A percentile compares a stretch with the other conserved stretches of the same genome.
Conservation (phyloP, 2,329 filamentous ascomycete genomes). For the Coniochaeta hoffmannii region DNA sequence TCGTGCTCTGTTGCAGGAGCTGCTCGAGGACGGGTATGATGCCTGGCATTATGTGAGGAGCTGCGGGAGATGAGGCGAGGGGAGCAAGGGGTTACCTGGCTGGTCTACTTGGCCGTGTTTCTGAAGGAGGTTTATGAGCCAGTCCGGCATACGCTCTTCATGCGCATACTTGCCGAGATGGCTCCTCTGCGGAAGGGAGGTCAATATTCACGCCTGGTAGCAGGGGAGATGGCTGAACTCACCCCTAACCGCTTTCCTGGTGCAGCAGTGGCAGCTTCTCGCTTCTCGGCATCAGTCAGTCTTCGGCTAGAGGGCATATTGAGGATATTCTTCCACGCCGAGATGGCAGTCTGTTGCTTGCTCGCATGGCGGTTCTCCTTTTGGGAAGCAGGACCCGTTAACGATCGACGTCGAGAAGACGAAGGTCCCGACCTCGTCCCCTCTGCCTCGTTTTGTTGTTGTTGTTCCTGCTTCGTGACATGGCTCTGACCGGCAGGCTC, state of each 20-base stretch:
- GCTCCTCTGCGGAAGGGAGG: constrained; percentile 3
- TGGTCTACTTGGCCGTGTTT: constrained; percentile 42
- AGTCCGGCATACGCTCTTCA: constrained; percentile 67
- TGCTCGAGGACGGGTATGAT: constrained; percentile 56
- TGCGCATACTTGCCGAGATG: constrained; percentile 67
- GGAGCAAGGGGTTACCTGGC: constrained; percentile 3
- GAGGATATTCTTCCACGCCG: constrained; percentile 22
- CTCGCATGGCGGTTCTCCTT: not conserved
- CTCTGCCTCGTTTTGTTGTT: not conserved
- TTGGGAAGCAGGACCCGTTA: not conserved
- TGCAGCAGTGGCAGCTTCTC: not conserved
- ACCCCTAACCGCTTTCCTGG: constrained; percentile 15
- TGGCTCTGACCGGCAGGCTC: not conserved
- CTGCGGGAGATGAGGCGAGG: not conserved
- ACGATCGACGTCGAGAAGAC: not conserved
- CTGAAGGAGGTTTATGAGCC: constrained; percentile 56
- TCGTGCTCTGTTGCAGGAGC: constrained; percentile 56
- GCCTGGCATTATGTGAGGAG: constrained; percentile 38
- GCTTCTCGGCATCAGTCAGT: constrained; percentile 2
- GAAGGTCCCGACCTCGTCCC: not conserved
- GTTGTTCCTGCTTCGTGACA: not conserved
- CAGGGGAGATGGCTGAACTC: not conserved
- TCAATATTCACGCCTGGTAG: not conserved
- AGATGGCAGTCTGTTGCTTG: constrained; percentile 15
- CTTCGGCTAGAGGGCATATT: constrained; percentile 9